Evolutionary conservation across 495 filamentous ascomycete species (phyloP).

Genomic region (Hypoxylon perforatum): DNA sequence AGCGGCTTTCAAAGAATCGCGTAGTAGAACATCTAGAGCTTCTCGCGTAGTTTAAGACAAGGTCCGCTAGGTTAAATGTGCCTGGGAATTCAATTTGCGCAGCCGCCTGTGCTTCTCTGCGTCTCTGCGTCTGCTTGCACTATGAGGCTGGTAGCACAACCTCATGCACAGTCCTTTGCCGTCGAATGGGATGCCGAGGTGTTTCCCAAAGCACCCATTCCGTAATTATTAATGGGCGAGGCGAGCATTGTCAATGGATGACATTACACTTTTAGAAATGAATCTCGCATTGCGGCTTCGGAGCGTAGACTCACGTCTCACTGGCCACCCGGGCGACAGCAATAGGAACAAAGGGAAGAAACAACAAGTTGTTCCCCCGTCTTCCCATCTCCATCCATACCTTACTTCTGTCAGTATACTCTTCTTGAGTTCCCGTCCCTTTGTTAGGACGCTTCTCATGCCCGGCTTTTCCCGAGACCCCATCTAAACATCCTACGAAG

Average conservation of each 20-base stretch:
- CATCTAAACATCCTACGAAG: conserved; percentile 31
- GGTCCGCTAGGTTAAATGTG: conserved; percentile 34
- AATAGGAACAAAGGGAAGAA: conserved; percentile 2
- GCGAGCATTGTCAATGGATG: conserved; percentile 32
- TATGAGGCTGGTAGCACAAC: conserved; percentile 41
- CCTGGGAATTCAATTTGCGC: conserved; percentile 16
- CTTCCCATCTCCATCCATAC: conserved; percentile 4
- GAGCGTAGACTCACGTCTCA: conserved; percentile 22
- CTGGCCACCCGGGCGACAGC: conserved; percentile 1
- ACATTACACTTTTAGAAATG: conserved; percentile 40
- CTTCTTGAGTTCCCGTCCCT: background rate
- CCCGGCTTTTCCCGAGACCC: conserved; percentile 42
- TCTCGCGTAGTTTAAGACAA: conserved; percentile 19
- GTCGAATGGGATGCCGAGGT: conserved; percentile 35
- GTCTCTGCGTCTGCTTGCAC: conserved; percentile 19
- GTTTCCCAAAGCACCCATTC: conserved; percentile 15
- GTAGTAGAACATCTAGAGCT: conserved; percentile 26
- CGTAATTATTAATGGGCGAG: conserved; percentile 36
- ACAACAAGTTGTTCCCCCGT: conserved; percentile 1
- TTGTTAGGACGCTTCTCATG: conserved; percentile 1
- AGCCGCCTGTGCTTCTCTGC: conserved; percentile 2
- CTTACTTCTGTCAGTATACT: conserved; percentile 8
- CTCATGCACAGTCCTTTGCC: conserved; percentile 39
- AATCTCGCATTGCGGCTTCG: conserved; percentile 41
- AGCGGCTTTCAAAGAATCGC: conserved; percentile 5